Percentiles rank a stretch among this genome's conserved stretches.
These are phyloP conservation scores for Pilobolus umbonatus DNA, from an alignment of 192 early-diverging fungal genomes.

Conservation along the genomic window DNA sequence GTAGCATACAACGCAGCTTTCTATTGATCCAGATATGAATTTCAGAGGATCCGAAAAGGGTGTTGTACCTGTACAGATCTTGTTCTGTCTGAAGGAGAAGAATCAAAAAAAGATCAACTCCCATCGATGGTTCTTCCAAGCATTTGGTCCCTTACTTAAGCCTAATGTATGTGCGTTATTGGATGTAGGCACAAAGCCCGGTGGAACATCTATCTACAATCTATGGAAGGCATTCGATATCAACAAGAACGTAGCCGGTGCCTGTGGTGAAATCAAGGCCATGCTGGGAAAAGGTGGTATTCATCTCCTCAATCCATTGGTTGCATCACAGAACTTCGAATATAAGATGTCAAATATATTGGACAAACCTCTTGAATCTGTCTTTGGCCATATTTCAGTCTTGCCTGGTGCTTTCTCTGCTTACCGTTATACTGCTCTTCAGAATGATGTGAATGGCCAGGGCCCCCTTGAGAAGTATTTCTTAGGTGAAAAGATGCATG, in stretches of 20 bases:
- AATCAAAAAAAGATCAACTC: conserved; percentile 64
- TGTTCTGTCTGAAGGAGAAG: conserved; percentile 78
- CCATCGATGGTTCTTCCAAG: conserved; percentile 61
- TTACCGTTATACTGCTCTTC: conserved; percentile 71
- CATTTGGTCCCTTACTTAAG: conserved; percentile 52
- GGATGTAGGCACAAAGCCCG: conserved; percentile 80
- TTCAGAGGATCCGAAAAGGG: conserved; percentile 43
- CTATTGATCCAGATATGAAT: conserved; percentile 50
- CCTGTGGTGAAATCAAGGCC: conserved; percentile 80
- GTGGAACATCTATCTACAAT: conserved; percentile 61
- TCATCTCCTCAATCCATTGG: conserved; percentile 66
- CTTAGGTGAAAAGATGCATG: conserved; percentile 65
- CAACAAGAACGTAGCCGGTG: conserved; percentile 67
- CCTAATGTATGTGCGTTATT: conserved; percentile 59
- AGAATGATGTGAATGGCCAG: conserved; percentile 45
- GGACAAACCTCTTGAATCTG: conserved; percentile 80
- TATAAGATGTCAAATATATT: conserved; percentile 72
- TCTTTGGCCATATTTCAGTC: conserved; percentile 94
- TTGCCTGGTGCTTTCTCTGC: conserved; percentile 85
- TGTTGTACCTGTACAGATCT: conserved; percentile 62
- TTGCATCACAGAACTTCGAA: conserved; percentile 81
- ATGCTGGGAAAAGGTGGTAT: conserved; percentile 53
- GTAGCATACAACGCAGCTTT: conserved; percentile 53
- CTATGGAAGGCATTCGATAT: conserved; percentile 79
- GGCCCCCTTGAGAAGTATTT: conserved; percentile 72